These are phyloP conservation scores for Orbilia oligospora DNA, from an alignment of 2,329 filamentous ascomycete genomes.

Conservation along the genomic window DNA sequence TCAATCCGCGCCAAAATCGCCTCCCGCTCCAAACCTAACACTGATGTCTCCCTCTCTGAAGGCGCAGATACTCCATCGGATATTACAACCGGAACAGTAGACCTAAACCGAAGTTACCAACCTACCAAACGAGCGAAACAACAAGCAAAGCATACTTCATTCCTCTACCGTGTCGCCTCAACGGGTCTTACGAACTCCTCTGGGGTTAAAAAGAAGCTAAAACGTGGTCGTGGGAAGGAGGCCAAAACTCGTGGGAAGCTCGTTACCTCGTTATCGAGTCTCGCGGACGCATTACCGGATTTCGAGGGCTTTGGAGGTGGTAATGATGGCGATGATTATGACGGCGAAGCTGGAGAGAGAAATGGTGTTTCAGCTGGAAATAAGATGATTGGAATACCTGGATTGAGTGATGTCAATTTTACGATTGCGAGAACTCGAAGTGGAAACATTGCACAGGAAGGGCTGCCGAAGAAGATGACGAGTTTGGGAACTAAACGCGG, in stretches of 20 bases:
- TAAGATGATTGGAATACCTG: constrained; percentile 56
- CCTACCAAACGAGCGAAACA: constrained; percentile 52
- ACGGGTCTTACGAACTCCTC: constrained; percentile 51
- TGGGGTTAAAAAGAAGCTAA: constrained; percentile 53
- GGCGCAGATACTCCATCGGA: constrained; percentile 6
- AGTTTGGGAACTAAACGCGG: constrained; percentile 55
- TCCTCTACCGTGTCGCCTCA: constrained; percentile 53
- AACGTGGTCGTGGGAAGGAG: constrained; percentile 45
- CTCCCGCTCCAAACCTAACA: constrained; percentile 40
- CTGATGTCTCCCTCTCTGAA: constrained; percentile 39
- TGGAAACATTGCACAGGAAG: constrained; percentile 50
- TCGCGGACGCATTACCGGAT: constrained; percentile 54
- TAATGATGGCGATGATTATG: background rate
- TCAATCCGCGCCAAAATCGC: constrained; percentile 58
- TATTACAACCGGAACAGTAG: background rate
- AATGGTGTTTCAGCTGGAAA: constrained; percentile 37
- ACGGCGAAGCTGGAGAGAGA: background rate
- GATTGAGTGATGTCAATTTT: constrained; percentile 49
- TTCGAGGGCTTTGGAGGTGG: constrained; percentile 52
- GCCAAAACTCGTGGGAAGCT: constrained; percentile 50
- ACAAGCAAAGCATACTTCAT: constrained; percentile 50
- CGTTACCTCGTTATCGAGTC: constrained; percentile 51
- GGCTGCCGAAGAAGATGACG: constrained; percentile 56
- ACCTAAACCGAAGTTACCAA: constrained; percentile 31
- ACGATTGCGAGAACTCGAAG: constrained; percentile 46